Evolutionary conservation across 345 rosid genomes (phyloP), one percentile per base, ranked within the genome.

Genomic region (Bruguiera sexangula): DNA sequence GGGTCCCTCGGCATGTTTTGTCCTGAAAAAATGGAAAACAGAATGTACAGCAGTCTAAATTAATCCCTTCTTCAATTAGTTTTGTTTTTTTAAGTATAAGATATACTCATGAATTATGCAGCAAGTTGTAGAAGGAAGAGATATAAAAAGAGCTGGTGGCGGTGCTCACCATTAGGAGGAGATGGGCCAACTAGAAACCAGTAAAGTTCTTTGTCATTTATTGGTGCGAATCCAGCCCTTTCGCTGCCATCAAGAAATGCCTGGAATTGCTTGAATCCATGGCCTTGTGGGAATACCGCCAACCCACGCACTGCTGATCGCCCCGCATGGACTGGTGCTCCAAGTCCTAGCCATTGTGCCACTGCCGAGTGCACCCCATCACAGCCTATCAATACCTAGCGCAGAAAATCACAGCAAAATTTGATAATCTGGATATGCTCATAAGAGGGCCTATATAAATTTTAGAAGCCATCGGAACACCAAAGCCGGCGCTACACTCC

Each of bases 371-470:
- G 75, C 54, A 77, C 61, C 54, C 89, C 85, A 29, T 79, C 84
- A 10, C 86, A 85, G 20, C 86, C 86, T 26, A 85, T 74, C 52
- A 82, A 37, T 36, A 73, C 67, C 83, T 81, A 69, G 50, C 1
- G 5, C 0, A 43, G 50, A 43, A 43, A 43, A 43, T 3, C 3
- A 13, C 50, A 13, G 50, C 18, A 43, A 11, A 11, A 13, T 3
- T 43, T 0, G 5, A 43, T 43, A 43, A 43, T 43, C 4, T 2
- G 50, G 19, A 43, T 43, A 43, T 13, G 50, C 18, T 43, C 13
- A 39, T 3, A 39, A 39, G 15, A 10, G 3, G 46, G 46, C 46
- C 46, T 39, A 10, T 11, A 39, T 39, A 10, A 39, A 9, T 2
- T 39, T 39, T 11, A 11, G 15, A 39, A 39, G 46, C 46, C 0